Percentiles rank a stretch among this genome's conserved stretches.
These are phyloP conservation scores for Oldenlandia corymbosa DNA, from an alignment of 257 asterid genomes.

Conservation along the genomic window DNA sequence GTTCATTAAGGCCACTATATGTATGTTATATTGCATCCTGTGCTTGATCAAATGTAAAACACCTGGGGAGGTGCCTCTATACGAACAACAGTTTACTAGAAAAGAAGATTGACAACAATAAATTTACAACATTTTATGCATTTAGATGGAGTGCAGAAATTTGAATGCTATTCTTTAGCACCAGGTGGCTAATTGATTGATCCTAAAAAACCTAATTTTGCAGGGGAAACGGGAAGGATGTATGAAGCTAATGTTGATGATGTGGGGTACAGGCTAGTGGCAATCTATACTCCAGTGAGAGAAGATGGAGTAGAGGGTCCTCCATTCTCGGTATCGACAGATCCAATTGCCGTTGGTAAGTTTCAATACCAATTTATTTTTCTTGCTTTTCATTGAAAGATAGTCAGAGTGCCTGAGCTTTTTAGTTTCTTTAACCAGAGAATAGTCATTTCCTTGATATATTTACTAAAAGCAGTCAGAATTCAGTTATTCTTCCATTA, in stretches of 20 bases:
- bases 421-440: neutral
- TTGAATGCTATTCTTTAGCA: neutral
- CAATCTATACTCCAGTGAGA: constrained; percentile 79
- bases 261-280: constrained; percentile 92
- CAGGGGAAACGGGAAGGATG: constrained; percentile 99
- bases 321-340: constrained; percentile 91
- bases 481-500: neutral
- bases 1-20: neutral
- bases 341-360: constrained; percentile 83
- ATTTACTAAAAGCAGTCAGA: neutral
- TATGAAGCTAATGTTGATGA: constrained; percentile 99
- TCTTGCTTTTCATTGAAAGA: neutral
- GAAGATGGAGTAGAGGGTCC: constrained; percentile 96
- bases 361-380: neutral
- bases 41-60: neutral
- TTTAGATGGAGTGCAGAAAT: neutral
- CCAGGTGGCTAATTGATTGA: neutral
- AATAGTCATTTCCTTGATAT: neutral
- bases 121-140: neutral
- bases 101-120: neutral
- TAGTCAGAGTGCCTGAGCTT: neutral
- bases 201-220: constrained; percentile 11
- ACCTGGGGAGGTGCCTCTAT: too few species aligned
- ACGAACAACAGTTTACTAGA: neutral
- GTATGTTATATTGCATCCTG: neutral